Base-by-base conservation (phyloP, 2,329 filamentous ascomycete species). In the Alternaria atra region DNA sequence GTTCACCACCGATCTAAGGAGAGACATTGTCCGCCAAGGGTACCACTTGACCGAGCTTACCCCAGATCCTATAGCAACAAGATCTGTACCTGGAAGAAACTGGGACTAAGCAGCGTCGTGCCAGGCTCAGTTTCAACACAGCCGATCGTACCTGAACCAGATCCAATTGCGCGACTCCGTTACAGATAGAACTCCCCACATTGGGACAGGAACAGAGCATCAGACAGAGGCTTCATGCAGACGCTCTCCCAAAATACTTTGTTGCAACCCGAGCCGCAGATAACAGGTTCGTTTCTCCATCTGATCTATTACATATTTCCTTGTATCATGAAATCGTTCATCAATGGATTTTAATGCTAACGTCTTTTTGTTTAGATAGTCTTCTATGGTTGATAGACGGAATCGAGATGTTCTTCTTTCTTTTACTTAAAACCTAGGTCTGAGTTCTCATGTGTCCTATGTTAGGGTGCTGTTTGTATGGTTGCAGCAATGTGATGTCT, bases 51-150 rank as follows among this genome's bases (percentile, higher is more conserved):
- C 83, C 65, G 78, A 77, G 52, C 80, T 81, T 65, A 80, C 84
- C 35, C 82, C 82, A 79, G 82, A 88, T 83, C 89, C 85, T 82
- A 86, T 89, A 85, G 85, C 82, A 77, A 83, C 86, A 74, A 84
- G 85, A 65, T 85, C 84, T 81, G 73, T 74, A 60, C 72, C 73
- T 53, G 77, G 74, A 73, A 74, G 74, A 73, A 74, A 69, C 64
- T 76, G 73, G 78, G 52, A 66, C 58, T 29, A 63, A 60, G 55
- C 66, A 66, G 46, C 67, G 67, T 35, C 67, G 66, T 29, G 64
- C 69, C 92, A 96, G 81, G 94, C 94, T 69, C 94, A 97, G 79
- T 97, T 97, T 85, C 93, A 97, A 84, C 94, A 93, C 86, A 97
- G 93, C 83, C 92, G 91, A 75, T 92, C 93, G 79, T 95, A 97